Evolutionary conservation across 2,329 filamentous ascomycete genomes (phyloP), one percentile per base, ranked within the genome.

Genomic region (Xylaria sp.): DNA sequence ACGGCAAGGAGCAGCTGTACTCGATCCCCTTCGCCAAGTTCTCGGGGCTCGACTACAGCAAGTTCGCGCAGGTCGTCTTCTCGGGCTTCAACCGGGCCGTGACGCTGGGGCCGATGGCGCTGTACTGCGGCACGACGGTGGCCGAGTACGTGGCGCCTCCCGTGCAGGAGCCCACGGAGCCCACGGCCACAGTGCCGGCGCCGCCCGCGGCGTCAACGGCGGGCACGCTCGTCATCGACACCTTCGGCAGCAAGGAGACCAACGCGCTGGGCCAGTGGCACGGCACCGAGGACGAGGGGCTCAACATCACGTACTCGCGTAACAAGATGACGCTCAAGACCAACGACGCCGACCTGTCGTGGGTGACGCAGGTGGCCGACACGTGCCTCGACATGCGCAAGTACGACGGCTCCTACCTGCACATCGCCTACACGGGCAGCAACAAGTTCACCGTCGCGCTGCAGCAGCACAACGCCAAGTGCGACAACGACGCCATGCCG

Each of bases 221-320:
- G 32, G 81, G 84, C 18, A 79, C 81, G 13, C 81, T 89, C 37
- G 81, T 91, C 0, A 87, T 92, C 66, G 90, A 92, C 78, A 84
- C 83, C 3, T 92, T 92, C 72, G 79, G 79, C 44, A 83, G 82
- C 72, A 66, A 78, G 2, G 80, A 83, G 69, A 83, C 79, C 32
- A 92, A 92, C 74, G 84, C 87, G 20, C 83, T 92, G 2, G 87
- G 86, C 2, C 85, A 88, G 78, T 92, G 89, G 86, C 90, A 92
- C 77, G 90, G 90, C 10, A 83, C 83, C n/a, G 89, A 90, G 56
- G 89, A 91, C 68, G 83, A 84, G 18, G 84, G 65, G 1, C 12
- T 90, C 75, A 81, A 79, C 5, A 78, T 87, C 28, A 85, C 84
- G 13, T 87, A 87, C 73, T 81, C 82, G n/a, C 78, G 79, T 61